Evolutionary conservation across 352 stramenopile genomes (phyloP).

Genomic region (Phytophthora nicotianae): DNA sequence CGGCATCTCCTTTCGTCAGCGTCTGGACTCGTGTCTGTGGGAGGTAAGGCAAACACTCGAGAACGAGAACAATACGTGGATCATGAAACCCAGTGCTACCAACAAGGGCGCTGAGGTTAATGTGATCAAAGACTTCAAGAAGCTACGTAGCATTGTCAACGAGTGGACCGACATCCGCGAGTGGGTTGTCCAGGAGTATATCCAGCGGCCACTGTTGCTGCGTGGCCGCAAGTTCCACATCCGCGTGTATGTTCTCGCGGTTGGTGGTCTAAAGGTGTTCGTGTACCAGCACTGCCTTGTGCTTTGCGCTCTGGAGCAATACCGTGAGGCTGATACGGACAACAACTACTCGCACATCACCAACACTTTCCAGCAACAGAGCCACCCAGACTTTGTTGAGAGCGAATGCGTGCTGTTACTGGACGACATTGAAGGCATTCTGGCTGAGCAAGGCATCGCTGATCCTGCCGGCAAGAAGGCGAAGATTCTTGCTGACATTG

Average conservation of each 20-base stretch:
- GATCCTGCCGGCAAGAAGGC: constrained; percentile 47
- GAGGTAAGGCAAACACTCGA: constrained; percentile 57
- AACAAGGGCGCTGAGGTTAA: constrained; percentile 80
- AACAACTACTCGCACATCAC: constrained; percentile 80
- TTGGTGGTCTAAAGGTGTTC: constrained; percentile 68
- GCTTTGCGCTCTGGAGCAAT: constrained; percentile 59
- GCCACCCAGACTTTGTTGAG: constrained; percentile 70
- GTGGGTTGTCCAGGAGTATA: constrained; percentile 69
- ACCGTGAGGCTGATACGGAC: constrained; percentile 46
- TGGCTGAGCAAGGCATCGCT: constrained; percentile 46
- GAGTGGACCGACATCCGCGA: constrained; percentile 74
- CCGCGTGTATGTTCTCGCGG: constrained; percentile 61
- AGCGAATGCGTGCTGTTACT: constrained; percentile 69
- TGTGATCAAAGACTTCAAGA: constrained; percentile 63
- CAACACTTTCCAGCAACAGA: constrained; percentile 80
- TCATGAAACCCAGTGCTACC: constrained; percentile 76
- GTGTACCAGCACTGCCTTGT: constrained; percentile 71
- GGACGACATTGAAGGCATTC: constrained; percentile 59
- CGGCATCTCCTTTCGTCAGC: constrained; percentile 61
- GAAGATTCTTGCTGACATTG: constrained; percentile 68
- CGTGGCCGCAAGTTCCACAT: constrained; percentile 75
- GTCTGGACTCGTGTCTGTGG: constrained; percentile 63
- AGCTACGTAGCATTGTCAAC: constrained; percentile 65
- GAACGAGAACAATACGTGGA: constrained; percentile 53
- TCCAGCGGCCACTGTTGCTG: constrained; percentile 60